Base-by-base conservation (phyloP, 23 red algal species). In the Gracilaria vermiculophylla region DNA sequence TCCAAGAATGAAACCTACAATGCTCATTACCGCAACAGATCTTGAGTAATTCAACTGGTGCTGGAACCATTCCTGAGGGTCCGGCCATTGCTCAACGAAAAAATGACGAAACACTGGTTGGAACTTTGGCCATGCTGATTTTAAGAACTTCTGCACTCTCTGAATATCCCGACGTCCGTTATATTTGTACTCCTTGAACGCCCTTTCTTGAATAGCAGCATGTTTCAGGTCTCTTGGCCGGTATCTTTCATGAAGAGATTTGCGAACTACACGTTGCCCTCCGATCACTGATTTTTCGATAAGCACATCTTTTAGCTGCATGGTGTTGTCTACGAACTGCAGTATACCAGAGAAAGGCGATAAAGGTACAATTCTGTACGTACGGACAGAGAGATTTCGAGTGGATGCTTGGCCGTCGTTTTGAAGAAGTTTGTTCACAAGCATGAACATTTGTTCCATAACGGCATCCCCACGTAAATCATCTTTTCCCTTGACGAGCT, bases 371-470 rank as follows among this genome's bases (percentile, higher is more conserved):
- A 99, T 94, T 41, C 80, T 66, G 60, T 96, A 99, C 47, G 91
- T 95, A 24, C 91, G 61, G 4, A 99, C 81, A 27, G 71, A 65
- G 35, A 99, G 76, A 40, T 81, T 90, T 50, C 90, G 82, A 35
- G 50, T 53, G 39, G 93, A n/a, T 44, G 93, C 72, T 31, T 44
- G 64, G 10, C 19, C 74, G 41, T 95, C 93, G 39, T 40, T 69
- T 54, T 81, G 73, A 28, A 99, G 79, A 37, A 99, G 75, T 43
- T 69, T 87, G 49, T 99, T 99, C 34, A 99, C 81, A 20, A 99
- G 76, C 27, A 82, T 87, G 40, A 99, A 99, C 42, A 99, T 82
- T 89, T 99, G 93, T 79, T 96, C 85, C 88, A 99, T 94, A n/a
- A 91, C 85, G 20, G 92, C 97, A 83, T 99, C 97, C 51, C 94